Percentiles rank a stretch among this genome's conserved stretches.
Conservation (phyloP, 2,329 filamentous ascomycete species). For the Keithomyces neogunnii region DNA sequence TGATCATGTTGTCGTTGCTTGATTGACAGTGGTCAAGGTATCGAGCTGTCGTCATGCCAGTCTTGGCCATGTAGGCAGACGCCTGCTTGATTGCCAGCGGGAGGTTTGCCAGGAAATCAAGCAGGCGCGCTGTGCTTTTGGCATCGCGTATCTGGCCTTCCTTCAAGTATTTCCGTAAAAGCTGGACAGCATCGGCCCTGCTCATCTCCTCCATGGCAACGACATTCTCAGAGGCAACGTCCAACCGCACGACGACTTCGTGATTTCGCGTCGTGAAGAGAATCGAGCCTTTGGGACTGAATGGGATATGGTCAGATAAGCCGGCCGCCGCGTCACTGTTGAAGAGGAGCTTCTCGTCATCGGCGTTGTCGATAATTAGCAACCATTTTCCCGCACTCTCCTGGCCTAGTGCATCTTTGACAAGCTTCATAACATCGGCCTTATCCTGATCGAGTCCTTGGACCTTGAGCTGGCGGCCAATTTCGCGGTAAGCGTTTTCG, state of each 20-base stretch:
- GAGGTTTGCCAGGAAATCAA: slow-evolving; percentile 20
- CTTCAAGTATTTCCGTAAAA: slow-evolving; percentile 13
- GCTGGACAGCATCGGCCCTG: slow-evolving; percentile 11
- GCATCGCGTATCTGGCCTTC: slow-evolving; percentile 12
- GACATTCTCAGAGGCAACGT: background rate
- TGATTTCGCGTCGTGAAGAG: slow-evolving; percentile 10
- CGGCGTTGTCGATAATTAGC: slow-evolving; percentile 36
- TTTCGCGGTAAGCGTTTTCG: slow-evolving; percentile 24
- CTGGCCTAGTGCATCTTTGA: slow-evolving; percentile 23
- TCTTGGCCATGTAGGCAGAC: slow-evolving; percentile 25
- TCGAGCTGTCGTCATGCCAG: slow-evolving; percentile 9
- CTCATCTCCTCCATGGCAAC: slow-evolving; percentile 17
- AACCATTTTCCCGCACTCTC: slow-evolving; percentile 26
- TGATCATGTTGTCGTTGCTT: slow-evolving; percentile 12
- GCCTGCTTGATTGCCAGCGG: slow-evolving; percentile 28
- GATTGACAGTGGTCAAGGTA: slow-evolving; percentile 18
- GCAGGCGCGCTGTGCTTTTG: slow-evolving; percentile 13
- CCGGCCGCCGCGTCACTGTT: slow-evolving; percentile 1
- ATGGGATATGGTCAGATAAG: slow-evolving; percentile 13
- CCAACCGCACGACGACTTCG: slow-evolving; percentile 5
- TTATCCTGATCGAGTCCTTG: slow-evolving; percentile 22
- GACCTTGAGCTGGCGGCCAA: slow-evolving; percentile 20
- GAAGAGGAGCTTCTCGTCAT: slow-evolving; percentile 26
- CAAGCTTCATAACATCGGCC: slow-evolving; percentile 24
- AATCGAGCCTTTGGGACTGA: slow-evolving; percentile 8